Percentiles rank a stretch among this genome's conserved stretches.
Conservation (phyloP, 2,329 filamentous ascomycete species). For the Fusarium domesticum region DNA sequence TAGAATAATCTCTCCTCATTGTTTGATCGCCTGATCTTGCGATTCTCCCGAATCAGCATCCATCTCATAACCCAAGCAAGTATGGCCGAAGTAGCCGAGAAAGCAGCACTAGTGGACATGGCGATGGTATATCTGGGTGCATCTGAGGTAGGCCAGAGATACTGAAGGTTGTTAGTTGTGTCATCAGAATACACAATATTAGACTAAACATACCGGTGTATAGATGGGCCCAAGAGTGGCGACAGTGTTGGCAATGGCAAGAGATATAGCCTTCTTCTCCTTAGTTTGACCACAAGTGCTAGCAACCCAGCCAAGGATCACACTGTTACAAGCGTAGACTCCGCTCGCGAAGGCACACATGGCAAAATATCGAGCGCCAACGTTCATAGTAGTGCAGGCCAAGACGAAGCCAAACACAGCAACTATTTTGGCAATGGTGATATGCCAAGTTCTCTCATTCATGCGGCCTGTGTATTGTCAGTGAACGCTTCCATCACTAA, state of each 20-base stretch:
- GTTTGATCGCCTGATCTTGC: slow-evolving; percentile 13
- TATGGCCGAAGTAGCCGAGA: slow-evolving; percentile 23
- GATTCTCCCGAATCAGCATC: slow-evolving; percentile 24
- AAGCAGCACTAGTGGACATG: slow-evolving; percentile 22
- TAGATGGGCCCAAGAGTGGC: slow-evolving; percentile 19
- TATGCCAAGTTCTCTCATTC: slow-evolving; percentile 45
- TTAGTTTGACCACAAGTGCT: slow-evolving; percentile 38
- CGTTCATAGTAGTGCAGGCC: slow-evolving; percentile 32
- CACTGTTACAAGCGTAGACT: slow-evolving; percentile 34
- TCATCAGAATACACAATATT: neutral
- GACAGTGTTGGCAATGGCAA: slow-evolving; percentile 31
- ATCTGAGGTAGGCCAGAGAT: slow-evolving; percentile 37
- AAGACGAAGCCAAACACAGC: slow-evolving; percentile 31
- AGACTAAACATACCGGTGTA: slow-evolving; percentile 6
- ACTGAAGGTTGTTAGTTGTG: slow-evolving; percentile 10
- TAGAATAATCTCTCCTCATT: slow-evolving; percentile 5
- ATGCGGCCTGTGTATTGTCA: slow-evolving; percentile 30
- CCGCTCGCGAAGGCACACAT: slow-evolving; percentile 32
- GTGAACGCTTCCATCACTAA: neutral
- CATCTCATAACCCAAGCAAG: slow-evolving; percentile 23
- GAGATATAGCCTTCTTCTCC: slow-evolving; percentile 38
- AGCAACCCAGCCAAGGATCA: slow-evolving; percentile 38
- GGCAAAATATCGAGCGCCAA: slow-evolving; percentile 27
- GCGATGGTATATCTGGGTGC: slow-evolving; percentile 25
- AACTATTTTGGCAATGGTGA: slow-evolving; percentile 39